Base-by-base conservation (phyloP, 208 protist species). In the Trypanosoma rangeli region DNA sequence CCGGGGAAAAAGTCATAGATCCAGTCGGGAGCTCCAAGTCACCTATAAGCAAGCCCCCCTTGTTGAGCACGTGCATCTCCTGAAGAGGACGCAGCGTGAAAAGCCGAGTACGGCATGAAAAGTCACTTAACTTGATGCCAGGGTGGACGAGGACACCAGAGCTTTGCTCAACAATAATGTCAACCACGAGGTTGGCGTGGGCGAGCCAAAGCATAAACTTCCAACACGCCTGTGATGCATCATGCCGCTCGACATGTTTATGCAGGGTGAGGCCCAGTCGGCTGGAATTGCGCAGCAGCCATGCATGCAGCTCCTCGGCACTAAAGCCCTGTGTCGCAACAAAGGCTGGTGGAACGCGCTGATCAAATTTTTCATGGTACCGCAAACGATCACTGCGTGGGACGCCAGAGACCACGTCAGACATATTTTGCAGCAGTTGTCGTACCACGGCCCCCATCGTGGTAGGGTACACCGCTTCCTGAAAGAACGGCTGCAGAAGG, bases 201-300 rank as follows among this genome's bases (percentile, higher is more conserved):
- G 60, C 69, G 28, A 79, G 67, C 64, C 73, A 76, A 31, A 72
- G 55, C 22, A 78, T 68, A 72, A 78, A 74, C 44, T 64, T 68
- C 57, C 73, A 74, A n/a, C 56, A 49, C n/a, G 46, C 49, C 42
- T 70, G 35, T 22, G 67, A 56, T 49, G n/a, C 58, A 26, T 76
- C 69, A 31, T 72, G n/a, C 49, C 15, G 20, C 31, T 70, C 60
- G 50, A 64, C 63, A 56, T 73, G 64, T 33, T 64, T n/a, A 24
- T 80, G 75, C 39, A 80, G 58, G 10, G 68, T 76, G 54, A 80
- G 68, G 26, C 75, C 75, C 33, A 80, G 46, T 8, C 75, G 50
- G 16, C 5, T 3, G 28, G 68, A 76, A 22, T 80, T 62, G 7
- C 15, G 20, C 0, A 80, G 56, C 15, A 80, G 31, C 70, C 69